These are phyloP conservation scores for Kalanchoe fedtschenkoi DNA, from an alignment of 164 flowering plant species.

Conservation along the genomic window DNA sequence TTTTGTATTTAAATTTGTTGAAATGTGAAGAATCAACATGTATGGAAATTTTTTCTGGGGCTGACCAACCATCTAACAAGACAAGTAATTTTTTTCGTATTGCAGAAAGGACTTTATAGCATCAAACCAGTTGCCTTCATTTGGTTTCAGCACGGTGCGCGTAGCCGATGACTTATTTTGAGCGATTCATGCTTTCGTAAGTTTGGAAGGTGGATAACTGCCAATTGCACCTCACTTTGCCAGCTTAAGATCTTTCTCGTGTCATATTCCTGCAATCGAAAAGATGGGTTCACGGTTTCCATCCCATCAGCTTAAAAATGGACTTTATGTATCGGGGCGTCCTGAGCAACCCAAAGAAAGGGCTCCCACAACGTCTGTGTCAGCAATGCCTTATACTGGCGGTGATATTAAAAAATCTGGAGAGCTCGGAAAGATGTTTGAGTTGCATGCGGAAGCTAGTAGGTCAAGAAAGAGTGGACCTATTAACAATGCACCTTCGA, in stretches of 20 bases:
- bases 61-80: neutral
- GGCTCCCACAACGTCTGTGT: conserved; percentile 78
- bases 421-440: conserved; percentile 97
- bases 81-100: neutral
- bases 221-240: neutral
- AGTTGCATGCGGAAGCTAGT: conserved; percentile 68
- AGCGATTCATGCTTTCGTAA: neutral
- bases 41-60: neutral
- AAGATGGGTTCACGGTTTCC: conserved; percentile 91
- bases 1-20: neutral
- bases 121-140: neutral
- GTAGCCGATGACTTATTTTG: neutral
- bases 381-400: conserved; percentile 92
- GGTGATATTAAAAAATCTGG: conserved; percentile 97
- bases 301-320: conserved; percentile 65
- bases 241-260: neutral
- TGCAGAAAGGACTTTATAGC: neutral
- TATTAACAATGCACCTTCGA: conserved; percentile 55
- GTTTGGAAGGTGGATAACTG: neutral
- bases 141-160: too few relatives aligned
- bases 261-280: conserved; percentile 5
- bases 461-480: conserved; percentile 91
- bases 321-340: conserved; percentile 52
- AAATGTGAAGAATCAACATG: neutral
- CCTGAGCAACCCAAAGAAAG: conserved; percentile 55